These are phyloP conservation scores for Gryganskiella cystojenkinii DNA, from an alignment of 192 early-diverging fungal species.

Conservation along the genomic window DNA sequence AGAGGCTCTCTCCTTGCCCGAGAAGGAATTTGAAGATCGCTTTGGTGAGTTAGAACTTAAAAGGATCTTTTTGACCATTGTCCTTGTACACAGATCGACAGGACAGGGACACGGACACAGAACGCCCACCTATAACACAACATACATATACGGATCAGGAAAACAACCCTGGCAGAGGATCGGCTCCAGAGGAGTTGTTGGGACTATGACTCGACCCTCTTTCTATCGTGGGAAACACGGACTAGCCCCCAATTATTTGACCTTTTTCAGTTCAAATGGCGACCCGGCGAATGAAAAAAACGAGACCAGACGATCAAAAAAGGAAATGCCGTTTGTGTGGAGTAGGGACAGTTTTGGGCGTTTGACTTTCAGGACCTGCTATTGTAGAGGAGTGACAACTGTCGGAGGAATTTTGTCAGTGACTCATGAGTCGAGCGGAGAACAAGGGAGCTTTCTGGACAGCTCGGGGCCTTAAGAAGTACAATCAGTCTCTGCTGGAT, in stretches of 20 bases:
- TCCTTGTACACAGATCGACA: not conserved
- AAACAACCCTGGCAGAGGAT: too few species aligned
- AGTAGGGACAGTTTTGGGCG: not conserved
- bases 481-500: too few species aligned
- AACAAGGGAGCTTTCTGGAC: too few species aligned
- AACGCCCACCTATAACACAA: not conserved
- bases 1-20: slow-evolving; percentile 52
- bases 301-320: slow-evolving; percentile 4
- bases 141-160: not conserved
- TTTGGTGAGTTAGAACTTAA: slow-evolving; percentile 34
- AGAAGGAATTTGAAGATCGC: slow-evolving; percentile 49
- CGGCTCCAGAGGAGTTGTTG: too few species aligned
- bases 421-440: too few species aligned
- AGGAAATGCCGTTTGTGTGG: slow-evolving; percentile 43
- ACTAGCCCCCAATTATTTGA: too few species aligned
- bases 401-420: too few species aligned
- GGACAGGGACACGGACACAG: too few species aligned
- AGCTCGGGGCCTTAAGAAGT: too few species aligned
- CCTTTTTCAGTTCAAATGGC: not conserved
- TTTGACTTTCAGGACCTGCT: too few species aligned
- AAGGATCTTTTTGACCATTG: not conserved
- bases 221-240: not conserved
- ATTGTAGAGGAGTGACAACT: too few species aligned
- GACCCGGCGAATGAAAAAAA: not conserved
- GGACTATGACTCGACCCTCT: too few species aligned